Evolutionary conservation across 768 basidiomycete species (phyloP).

Genomic region (Lactarius evosmus): DNA sequence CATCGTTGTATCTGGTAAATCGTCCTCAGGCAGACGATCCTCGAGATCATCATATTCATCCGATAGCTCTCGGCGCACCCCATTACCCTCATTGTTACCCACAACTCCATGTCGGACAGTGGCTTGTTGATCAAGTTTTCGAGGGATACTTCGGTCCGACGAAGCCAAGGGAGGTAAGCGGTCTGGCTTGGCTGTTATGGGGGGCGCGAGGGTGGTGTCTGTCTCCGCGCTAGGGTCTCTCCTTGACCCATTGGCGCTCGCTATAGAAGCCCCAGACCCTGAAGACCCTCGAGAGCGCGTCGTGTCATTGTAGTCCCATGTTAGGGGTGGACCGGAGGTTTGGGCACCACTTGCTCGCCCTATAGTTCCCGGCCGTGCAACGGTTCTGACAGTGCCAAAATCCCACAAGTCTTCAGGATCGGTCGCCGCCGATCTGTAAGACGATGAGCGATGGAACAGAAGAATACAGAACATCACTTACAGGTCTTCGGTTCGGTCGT

Average conservation of each 20-base stretch:
- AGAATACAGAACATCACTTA: slow-evolving; percentile 38
- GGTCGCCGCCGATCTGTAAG: slow-evolving; percentile 47
- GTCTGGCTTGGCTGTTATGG: slow-evolving; percentile 52
- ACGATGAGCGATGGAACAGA: background rate
- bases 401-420: slow-evolving; percentile 92
- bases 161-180: slow-evolving; percentile 51
- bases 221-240: slow-evolving; percentile 33
- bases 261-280: slow-evolving; percentile 38
- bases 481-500: slow-evolving; percentile 59
- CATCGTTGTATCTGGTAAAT: slow-evolving; percentile 81
- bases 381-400: slow-evolving; percentile 91
- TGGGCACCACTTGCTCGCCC: slow-evolving; percentile 62
- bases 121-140: slow-evolving; percentile 53
- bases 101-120: slow-evolving; percentile 55
- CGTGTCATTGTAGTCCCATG: slow-evolving; percentile 74
- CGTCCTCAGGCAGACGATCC: slow-evolving; percentile 48
- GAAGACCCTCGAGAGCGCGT: slow-evolving; percentile 38
- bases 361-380: slow-evolving; percentile 48
- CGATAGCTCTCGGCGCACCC: slow-evolving; percentile 45
- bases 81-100: slow-evolving; percentile 34
- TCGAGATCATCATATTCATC: slow-evolving; percentile 66
- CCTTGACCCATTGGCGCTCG: slow-evolving; percentile 33
- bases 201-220: slow-evolving; percentile 36
- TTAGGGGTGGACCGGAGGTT: slow-evolving; percentile 63
- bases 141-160: slow-evolving; percentile 35